These are phyloP conservation scores for Ustilago nuda DNA, from an alignment of 1,284 basidiomycete species.

Conservation along the genomic window DNA sequence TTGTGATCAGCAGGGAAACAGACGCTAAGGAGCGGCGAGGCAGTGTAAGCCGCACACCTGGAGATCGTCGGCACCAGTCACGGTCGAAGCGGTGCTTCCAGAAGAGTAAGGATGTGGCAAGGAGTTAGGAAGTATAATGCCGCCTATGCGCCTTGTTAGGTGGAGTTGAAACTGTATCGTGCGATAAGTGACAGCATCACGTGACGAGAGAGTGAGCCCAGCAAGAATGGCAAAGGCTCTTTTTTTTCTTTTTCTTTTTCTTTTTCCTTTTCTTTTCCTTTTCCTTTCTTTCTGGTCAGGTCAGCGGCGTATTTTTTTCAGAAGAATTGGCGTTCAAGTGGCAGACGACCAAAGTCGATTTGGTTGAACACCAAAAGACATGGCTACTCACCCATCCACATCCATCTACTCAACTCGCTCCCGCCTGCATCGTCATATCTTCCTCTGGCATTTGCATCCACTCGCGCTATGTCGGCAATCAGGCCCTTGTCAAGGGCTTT, in stretches of 20 bases:
- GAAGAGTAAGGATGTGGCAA: no score
- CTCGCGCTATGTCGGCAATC: constrained; percentile 30
- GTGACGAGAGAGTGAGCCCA: constrained; percentile 28
- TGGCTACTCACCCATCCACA: not conserved
- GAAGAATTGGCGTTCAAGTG: constrained; percentile 9
- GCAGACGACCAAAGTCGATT: constrained; percentile 24
- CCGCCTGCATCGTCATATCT: constrained; percentile 3
- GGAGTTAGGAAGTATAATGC: not conserved
- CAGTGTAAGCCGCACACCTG: not conserved
- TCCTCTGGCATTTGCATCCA: not conserved
- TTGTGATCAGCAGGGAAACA: not conserved
- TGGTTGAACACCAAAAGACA: no score
- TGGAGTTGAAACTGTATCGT: constrained; percentile 25
- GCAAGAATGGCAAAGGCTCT: not conserved
- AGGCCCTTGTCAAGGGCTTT: constrained; percentile 12
- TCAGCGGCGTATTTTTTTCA: constrained; percentile 9
- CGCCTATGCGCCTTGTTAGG: not conserved
- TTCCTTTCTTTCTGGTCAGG: not conserved
- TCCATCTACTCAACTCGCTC: not conserved
- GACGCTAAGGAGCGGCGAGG: not conserved
- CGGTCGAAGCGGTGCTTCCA: not conserved
- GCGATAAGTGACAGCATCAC: constrained; percentile 40
- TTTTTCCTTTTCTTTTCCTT: not conserved
- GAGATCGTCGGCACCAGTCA: not conserved
- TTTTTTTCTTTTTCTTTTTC: not conserved